These are phyloP conservation scores for Candida piceae DNA, from an alignment of 805 yeast species.

Conservation along the genomic window DNA sequence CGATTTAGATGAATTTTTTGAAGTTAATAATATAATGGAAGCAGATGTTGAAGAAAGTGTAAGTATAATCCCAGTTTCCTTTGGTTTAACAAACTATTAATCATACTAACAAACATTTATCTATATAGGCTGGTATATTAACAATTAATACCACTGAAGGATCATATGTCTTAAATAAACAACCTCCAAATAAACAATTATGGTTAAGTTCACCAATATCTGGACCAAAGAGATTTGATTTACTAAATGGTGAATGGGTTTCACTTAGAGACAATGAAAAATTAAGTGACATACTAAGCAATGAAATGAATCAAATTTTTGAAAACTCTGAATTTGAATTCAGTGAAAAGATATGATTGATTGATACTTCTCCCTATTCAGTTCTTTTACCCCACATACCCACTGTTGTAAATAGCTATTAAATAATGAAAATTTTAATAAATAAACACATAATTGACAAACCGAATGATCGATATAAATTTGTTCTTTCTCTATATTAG, in stretches of 20 bases:
- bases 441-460: too few relatives aligned
- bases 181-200: constrained; percentile 95
- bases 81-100: too few relatives aligned
- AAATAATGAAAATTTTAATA: too few relatives aligned
- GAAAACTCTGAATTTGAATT: constrained; percentile 20
- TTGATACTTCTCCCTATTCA: not conserved
- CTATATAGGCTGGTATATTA: constrained; percentile 68
- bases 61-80: constrained; percentile 19
- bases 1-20: constrained; percentile 63
- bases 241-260: constrained; percentile 69
- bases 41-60: constrained; percentile 70
- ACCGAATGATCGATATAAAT: too few relatives aligned
- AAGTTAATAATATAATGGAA: constrained; percentile 35
- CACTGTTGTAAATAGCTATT: too few relatives aligned
- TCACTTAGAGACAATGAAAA: constrained; percentile 61
- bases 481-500: too few relatives aligned
- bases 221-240: constrained; percentile 87
- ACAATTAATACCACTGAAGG: constrained; percentile 71
- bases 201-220: constrained; percentile 94
- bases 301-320: constrained; percentile 40
- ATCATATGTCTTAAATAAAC: constrained; percentile 89
- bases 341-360: constrained; percentile 2
- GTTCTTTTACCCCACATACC: too few relatives aligned
- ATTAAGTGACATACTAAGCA: constrained; percentile 41
- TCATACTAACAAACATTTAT: too few relatives aligned